Base-by-base conservation (phyloP, 352 stramenopile genomes). In the Pythium oligandrum region DNA sequence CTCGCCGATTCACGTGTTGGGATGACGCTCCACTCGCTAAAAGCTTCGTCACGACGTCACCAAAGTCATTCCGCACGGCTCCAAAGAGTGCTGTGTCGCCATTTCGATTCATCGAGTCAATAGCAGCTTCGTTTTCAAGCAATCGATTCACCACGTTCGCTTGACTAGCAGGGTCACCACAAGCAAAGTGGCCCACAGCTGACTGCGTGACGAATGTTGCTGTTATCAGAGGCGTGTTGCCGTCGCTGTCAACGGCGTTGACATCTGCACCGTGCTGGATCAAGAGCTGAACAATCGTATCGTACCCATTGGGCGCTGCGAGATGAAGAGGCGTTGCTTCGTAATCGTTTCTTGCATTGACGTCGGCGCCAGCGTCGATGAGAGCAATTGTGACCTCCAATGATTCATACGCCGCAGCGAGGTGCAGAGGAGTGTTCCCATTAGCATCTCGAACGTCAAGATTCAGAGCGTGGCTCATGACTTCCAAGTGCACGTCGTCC, bases 161-260 rank as follows among this genome's bases (percentile, higher is more conserved):
- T 44, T 75, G 70, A 34, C 57, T 73, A 10, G 37, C 48, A 17
- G 59, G 39, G 34, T 75, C 63, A n/a, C 70, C 67, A 26, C 51
- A 64, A 5, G 66, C 63, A 40, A 75, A 78, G 48, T 69, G 66
- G 1, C 57, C 49, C 6, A 49, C 26, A 7, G 70, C 31, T 2
- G 36, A 54, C 54, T 78, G 66, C 36, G 38, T 66, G 42, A 78
- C 55, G 44, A 73, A 78, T 9, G 66, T 52, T 0, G 71, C 71
- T 11, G 68, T 51, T 30, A 75, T 64, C 38, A 80, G 48, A 26
- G 71, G 57, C 31, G 71, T 76, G 42, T 74, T 74, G 45, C 66
- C 63, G 17, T 48, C 43, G 4, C 62, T 51, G 38, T 75, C 66
- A 1, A 35, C 48, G 5, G 59, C 58, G 37, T 76, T 57, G 32